A percentile compares a stretch with the other conserved stretches of the same genome.
Evolutionary conservation across 371 early-diverging fungal genomes (phyloP).

Genomic region (Sporodiniella umbellata): DNA sequence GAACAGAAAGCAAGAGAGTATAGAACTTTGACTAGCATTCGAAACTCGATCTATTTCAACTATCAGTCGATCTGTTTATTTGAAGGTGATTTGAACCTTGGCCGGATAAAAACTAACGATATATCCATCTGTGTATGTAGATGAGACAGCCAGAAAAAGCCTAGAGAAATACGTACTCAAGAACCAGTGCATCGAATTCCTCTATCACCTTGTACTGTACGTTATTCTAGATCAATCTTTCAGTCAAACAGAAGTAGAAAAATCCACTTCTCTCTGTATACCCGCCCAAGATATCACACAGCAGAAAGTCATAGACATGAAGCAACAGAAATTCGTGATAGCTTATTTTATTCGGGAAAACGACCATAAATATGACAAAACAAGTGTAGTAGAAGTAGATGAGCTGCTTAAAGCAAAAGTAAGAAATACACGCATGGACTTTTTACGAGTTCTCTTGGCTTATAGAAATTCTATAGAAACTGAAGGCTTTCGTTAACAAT

Average conservation of each 20-base stretch:
- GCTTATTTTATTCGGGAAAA: constrained; percentile 18
- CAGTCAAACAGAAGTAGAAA: constrained; percentile 14
- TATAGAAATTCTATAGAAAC: not conserved
- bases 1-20: constrained; percentile 6
- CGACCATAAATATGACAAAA: constrained; percentile 22
- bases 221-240: constrained; percentile 17
- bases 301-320: constrained; percentile 10
- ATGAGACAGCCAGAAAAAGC: constrained; percentile 10
- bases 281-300: constrained; percentile 16
- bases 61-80: constrained; percentile 9
- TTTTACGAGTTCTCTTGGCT: not conserved
- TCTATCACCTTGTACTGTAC: constrained; percentile 17
- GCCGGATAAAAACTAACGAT: not conserved
- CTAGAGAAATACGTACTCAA: constrained; percentile 18
- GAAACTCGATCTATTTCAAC: constrained; percentile 20
- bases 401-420: constrained; percentile 12
- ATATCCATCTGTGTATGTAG: not conserved
- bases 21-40: constrained; percentile 2
- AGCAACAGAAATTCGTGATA: constrained; percentile 12
- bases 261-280: constrained; percentile 19
- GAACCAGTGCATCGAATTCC: constrained; percentile 13
- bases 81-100: constrained; percentile 3
- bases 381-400: constrained; percentile 8
- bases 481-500: constrained; percentile 1
- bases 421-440: not conserved